Evolutionary conservation across 108 stramenopile species (phyloP).

Genomic region (Skeletonema marinoi): DNA sequence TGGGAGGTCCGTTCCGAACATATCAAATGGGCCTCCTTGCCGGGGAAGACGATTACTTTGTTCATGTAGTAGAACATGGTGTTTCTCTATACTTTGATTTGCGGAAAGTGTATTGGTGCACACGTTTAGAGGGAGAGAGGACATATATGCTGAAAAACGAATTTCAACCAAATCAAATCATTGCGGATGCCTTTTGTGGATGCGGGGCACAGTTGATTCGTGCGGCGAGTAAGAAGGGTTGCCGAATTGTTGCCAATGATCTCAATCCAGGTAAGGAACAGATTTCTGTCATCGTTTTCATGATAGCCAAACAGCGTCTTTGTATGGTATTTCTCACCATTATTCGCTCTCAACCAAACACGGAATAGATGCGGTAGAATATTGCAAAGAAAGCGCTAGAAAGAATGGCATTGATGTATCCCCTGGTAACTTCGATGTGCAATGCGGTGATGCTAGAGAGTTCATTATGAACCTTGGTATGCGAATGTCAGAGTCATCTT

Average conservation of each 20-base stretch:
- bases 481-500: not conserved
- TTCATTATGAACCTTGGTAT: constrained; percentile 78
- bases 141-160: constrained; percentile 66
- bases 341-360: not conserved
- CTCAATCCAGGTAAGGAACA: constrained; percentile 62
- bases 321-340: not conserved
- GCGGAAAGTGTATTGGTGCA: constrained; percentile 95
- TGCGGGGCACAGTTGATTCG: constrained; percentile 94
- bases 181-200: constrained; percentile 95
- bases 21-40: constrained; percentile 93
- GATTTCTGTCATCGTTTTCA: not conserved
- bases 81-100: constrained; percentile 86
- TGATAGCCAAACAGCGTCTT: not conserved
- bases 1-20: constrained; percentile 91
- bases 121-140: constrained; percentile 88
- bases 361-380: constrained; percentile 55
- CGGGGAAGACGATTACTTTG: constrained; percentile 72
- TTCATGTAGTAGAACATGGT: constrained; percentile 81
- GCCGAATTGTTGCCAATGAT: constrained; percentile 87
- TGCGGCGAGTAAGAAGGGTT: constrained; percentile 51
- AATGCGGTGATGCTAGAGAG: constrained; percentile 79
- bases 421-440: constrained; percentile 20
- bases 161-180: constrained; percentile 52
- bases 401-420: constrained; percentile 44
- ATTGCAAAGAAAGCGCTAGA: constrained; percentile 51